Evolutionary conservation across 2,329 filamentous ascomycete species (phyloP).

Genomic region (Phaeophleospora eucalypticola): DNA sequence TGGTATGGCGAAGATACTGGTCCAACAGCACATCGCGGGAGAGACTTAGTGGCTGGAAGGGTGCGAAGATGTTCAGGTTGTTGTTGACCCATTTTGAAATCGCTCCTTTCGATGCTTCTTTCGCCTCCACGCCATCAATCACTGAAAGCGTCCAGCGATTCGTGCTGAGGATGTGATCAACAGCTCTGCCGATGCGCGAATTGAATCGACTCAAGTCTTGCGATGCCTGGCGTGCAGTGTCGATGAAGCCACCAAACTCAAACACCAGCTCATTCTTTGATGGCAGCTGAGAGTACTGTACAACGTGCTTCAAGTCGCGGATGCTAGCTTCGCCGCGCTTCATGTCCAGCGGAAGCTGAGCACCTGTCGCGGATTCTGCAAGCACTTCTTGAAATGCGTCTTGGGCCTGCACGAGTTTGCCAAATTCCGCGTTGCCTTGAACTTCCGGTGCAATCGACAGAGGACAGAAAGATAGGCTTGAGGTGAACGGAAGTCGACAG

Average conservation of each 20-base stretch:
- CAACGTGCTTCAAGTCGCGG: slow-evolving; percentile 67
- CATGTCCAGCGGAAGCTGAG: slow-evolving; percentile 71
- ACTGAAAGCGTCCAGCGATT: slow-evolving; percentile 71
- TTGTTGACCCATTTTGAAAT: slow-evolving; percentile 41
- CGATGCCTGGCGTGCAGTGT: slow-evolving; percentile 61
- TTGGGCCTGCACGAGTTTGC: slow-evolving; percentile 70
- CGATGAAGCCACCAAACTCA: slow-evolving; percentile 73
- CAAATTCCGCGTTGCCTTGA: slow-evolving; percentile 57
- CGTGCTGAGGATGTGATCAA: slow-evolving; percentile 70
- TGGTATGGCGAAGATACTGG: slow-evolving; percentile 70
- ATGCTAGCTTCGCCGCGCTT: slow-evolving; percentile 71
- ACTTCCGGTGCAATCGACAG: slow-evolving; percentile 15
- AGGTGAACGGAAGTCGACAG: slow-evolving; percentile 64
- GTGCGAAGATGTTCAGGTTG: slow-evolving; percentile 48
- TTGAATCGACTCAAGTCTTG: slow-evolving; percentile 71
- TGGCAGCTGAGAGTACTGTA: slow-evolving; percentile 65
- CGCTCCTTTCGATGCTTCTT: slow-evolving; percentile 38
- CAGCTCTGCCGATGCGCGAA: slow-evolving; percentile 66
- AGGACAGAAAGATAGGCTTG: slow-evolving; percentile 61
- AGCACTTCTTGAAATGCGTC: slow-evolving; percentile 72
- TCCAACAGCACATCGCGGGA: slow-evolving; percentile 63
- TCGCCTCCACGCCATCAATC: slow-evolving; percentile 56
- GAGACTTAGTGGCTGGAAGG: slow-evolving; percentile 59
- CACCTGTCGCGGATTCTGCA: slow-evolving; percentile 61
- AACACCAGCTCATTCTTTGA: slow-evolving; percentile 66